A percentile compares a stretch with the other conserved stretches of the same genome.
These are phyloP conservation scores for Brassica nigra DNA, from an alignment of 345 rosid species.

Conservation along the genomic window DNA sequence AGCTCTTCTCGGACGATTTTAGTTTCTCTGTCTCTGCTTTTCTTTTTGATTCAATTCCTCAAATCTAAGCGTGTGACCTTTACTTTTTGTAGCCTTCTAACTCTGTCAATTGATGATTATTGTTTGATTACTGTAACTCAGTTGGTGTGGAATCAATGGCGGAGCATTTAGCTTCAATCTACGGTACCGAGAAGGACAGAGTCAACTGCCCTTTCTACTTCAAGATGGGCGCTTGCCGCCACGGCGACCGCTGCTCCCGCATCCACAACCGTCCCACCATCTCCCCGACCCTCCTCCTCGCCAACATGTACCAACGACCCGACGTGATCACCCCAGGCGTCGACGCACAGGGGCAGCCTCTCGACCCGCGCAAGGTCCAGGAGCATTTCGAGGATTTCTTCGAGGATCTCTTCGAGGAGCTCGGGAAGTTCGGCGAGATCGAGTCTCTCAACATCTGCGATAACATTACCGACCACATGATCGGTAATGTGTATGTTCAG, in stretches of 20 bases:
- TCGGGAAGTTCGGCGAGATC: conserved; percentile 81
- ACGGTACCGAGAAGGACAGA: conserved; percentile 86
- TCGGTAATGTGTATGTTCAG: conserved; percentile 82
- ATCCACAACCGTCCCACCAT: conserved; percentile 82
- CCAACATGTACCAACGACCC: conserved; percentile 46
- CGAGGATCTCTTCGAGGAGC: conserved; percentile 88
- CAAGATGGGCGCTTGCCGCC: conserved; percentile 92
- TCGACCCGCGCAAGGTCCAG: conserved; percentile 76
- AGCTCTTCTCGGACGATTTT: too few species aligned
- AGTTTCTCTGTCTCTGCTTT: background rate
- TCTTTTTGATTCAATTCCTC: too few species aligned
- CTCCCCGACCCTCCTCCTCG: conserved; percentile 73
- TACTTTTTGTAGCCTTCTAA: conserved; percentile 26
- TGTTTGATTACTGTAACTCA: background rate
- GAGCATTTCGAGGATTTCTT: conserved; percentile 86
- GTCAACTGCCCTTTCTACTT: conserved; percentile 87
- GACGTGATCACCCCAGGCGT: conserved; percentile 22
- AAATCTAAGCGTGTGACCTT: conserved; percentile 14
- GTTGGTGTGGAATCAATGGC: conserved; percentile 56
- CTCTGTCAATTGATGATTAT: background rate
- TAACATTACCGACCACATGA: conserved; percentile 40
- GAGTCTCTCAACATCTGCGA: conserved; percentile 85
- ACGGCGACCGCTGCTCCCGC: conserved; percentile 87
- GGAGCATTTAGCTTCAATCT: conserved; percentile 39
- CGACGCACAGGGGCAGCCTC: conserved; percentile 70